Conservation (phyloP, 2,329 filamentous ascomycete species). For the Thielaviopsis punctulata region DNA sequence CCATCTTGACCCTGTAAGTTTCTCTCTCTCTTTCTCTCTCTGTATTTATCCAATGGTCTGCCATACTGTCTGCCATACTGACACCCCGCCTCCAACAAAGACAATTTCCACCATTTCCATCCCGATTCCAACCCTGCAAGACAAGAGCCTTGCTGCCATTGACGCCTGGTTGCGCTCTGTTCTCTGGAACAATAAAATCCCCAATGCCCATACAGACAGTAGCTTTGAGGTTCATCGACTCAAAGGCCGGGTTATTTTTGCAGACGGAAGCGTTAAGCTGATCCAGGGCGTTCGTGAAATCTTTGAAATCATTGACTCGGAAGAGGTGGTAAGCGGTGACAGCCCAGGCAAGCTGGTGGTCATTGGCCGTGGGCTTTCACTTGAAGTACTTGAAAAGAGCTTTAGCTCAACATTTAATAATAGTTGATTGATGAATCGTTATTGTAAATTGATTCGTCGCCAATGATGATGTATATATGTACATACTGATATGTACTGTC, state of each 20-base stretch:
- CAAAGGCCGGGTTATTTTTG: conserved; percentile 60
- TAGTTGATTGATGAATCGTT: background rate
- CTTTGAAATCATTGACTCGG: conserved; percentile 70
- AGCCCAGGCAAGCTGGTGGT: conserved; percentile 41
- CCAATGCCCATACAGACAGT: conserved; percentile 21
- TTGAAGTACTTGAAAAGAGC: conserved; percentile 34
- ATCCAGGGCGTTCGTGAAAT: conserved; percentile 85
- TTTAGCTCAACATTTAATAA: conserved; percentile 14
- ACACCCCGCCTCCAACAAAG: too few relatives aligned
- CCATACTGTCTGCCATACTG: conserved; percentile 13
- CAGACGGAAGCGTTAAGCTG: conserved; percentile 50
- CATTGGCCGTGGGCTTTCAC: conserved; percentile 39
- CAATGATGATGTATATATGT: too few relatives aligned
- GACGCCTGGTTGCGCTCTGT: conserved; percentile 71
- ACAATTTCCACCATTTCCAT: conserved; percentile 74
- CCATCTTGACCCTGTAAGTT: conserved; percentile 66
- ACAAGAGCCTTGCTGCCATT: conserved; percentile 41
- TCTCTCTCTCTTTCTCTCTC: background rate
- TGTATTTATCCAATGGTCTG: background rate
- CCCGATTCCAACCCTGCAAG: conserved; percentile 40
- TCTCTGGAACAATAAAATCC: conserved; percentile 62
- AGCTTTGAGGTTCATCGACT: conserved; percentile 70
- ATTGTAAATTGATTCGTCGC: too few relatives aligned
- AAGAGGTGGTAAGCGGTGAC: conserved; percentile 17
- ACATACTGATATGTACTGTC: background rate